phyloP scores from a whole-genome alignment of 306 rosid genomes.

The Morella rubra region DNA sequence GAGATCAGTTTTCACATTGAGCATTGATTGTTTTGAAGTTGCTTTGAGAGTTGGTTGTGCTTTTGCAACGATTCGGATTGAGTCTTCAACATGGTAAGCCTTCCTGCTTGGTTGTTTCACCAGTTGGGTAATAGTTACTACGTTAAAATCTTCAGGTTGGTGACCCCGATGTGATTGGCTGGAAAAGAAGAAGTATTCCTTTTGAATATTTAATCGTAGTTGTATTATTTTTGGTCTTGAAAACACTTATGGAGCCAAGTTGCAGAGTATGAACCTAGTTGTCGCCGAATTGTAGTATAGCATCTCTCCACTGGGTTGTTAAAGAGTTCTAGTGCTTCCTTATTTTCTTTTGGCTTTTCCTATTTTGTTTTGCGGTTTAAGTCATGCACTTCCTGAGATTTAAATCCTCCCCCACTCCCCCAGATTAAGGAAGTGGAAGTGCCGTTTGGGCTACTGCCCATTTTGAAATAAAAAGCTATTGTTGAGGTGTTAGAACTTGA shows the following conservation, averaged over 20 bases:
- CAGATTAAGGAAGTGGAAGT: neutral
- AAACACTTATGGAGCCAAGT: neutral
- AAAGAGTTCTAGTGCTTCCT: neutral
- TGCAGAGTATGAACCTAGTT: neutral
- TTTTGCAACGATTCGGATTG: slow-evolving; percentile 3
- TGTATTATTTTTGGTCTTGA: neutral
- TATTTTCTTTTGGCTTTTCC: neutral
- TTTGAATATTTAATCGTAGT: neutral
- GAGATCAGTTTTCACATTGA: neutral
- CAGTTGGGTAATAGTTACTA: neutral
- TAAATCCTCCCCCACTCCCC: neutral
- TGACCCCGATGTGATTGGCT: neutral
- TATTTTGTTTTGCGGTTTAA: neutral
- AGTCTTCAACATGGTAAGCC: slow-evolving; percentile 42
- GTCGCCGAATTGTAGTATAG: neutral
- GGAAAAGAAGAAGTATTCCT: neutral
- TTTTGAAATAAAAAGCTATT: neutral
- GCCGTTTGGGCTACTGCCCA: neutral
- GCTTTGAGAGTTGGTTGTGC: slow-evolving; percentile 16
- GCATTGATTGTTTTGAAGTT: neutral
- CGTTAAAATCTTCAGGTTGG: neutral
- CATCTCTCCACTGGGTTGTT: neutral
- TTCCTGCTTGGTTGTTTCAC: neutral
- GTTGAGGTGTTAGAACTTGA: neutral
- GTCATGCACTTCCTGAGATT: neutral